Percentiles rank a stretch among this genome's conserved stretches.
Evolutionary conservation across 164 flowering plant genomes (phyloP).

Genomic region (Macadamia tetraphylla): DNA sequence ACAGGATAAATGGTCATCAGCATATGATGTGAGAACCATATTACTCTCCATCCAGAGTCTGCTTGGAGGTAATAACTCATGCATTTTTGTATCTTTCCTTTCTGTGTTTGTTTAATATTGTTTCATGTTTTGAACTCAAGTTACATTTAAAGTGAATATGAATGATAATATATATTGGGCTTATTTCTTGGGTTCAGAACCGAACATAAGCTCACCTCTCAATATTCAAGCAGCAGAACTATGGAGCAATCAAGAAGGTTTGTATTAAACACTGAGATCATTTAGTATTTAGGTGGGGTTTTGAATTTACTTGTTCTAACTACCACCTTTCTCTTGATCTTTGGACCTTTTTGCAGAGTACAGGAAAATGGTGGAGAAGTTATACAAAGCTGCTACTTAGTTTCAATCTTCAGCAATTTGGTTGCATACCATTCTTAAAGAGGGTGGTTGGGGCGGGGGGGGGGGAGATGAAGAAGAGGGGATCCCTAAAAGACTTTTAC

Average conservation of each 20-base stretch:
- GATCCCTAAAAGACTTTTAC: no score
- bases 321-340: not conserved
- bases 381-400: slow-evolving; percentile 18
- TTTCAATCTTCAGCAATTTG: not conserved
- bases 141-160: not conserved
- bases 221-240: slow-evolving; percentile 83
- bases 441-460: no score
- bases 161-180: not conserved
- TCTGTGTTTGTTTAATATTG: no score
- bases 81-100: not conserved
- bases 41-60: slow-evolving; percentile 85
- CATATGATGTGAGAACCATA: slow-evolving; percentile 92
- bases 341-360: slow-evolving; percentile 48
- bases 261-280: no score
- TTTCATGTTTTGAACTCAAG: no score
- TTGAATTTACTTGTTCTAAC: not conserved
- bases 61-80: slow-evolving; percentile 49
- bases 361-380: slow-evolving; percentile 6
- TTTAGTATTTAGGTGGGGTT: no score
- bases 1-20: slow-evolving; percentile 98
- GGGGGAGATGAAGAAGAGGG: no score
- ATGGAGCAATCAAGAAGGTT: slow-evolving; percentile 91
- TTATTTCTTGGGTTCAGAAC: slow-evolving; percentile 39
- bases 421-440: no score
- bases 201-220: slow-evolving; percentile 85